Evolutionary conservation across 1,139 yeast species (phyloP), one percentile per base, ranked within the genome.

Genomic region (Scheffersomyces illinoinensis): DNA sequence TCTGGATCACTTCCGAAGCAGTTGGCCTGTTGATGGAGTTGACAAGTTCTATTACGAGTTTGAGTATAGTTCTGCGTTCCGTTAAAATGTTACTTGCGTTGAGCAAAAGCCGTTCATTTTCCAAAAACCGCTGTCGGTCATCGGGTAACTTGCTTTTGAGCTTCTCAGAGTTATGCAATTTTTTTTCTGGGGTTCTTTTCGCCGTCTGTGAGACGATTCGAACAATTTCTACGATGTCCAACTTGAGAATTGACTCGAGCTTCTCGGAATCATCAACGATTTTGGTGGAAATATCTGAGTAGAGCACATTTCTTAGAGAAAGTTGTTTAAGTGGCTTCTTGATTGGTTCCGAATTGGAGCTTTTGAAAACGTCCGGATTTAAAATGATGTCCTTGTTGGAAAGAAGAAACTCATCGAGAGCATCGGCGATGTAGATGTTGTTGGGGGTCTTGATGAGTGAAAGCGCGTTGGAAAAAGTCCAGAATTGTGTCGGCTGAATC

Each of bases 401-500:
- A 39, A 76, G 59, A 52, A 86, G 68, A 64, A 82, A 85, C 60
- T 74, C 79, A 61, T 82, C 85, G 61, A 85, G 68, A 0, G 84
- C 79, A 54, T 77, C 79, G 54, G 74, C 59, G 17, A 75, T 72
- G 57, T 73, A 73, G 52, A 76, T 75, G 58, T 76, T 79, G 39
- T 68, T 70, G 53, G 74, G 67, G n/a, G 73, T 66, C 57, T 68
- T 68, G 56, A 82, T 65, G 18, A 81, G 67, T 4, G 75, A 63
- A 51, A 77, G 69, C 2, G 82, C 84, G 64, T 77, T 79, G 55
- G 76, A 80, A 61, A 81, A 77, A 0, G 81, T 77, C 85, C 85
- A 66, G 50, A 69, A 67, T 57, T 76, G 78, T 2, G 79, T 76
- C 19, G 82, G 81, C 56, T 76, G 77, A 52, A 74, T 71, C 26